Percentiles rank a stretch among this genome's conserved stretches.
phyloP scores from a whole-genome alignment of 75 land plant species.

The Azolla pinnata region DNA sequence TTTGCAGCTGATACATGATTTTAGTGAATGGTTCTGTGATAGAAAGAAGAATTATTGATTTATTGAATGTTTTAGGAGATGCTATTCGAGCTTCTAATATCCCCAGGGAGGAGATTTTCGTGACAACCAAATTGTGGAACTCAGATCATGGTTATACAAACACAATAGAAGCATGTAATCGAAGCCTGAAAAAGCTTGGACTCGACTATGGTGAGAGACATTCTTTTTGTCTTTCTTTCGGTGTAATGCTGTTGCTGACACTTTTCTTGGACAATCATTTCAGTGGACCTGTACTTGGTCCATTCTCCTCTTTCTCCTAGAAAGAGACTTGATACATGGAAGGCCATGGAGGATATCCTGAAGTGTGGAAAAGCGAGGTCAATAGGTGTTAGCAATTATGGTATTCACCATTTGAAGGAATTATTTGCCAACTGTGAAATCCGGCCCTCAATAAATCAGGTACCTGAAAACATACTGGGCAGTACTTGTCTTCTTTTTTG shows the following conservation, averaged over 20 bases:
- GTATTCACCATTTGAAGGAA: slow-evolving; percentile 30
- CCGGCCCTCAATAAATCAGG: slow-evolving; percentile 33
- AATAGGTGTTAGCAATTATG: slow-evolving; percentile 38
- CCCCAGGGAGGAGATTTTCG: slow-evolving; percentile 25
- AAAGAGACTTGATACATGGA: slow-evolving; percentile 30
- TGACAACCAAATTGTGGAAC: slow-evolving; percentile 33
- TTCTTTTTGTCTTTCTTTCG: not conserved
- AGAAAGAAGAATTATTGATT: not conserved
- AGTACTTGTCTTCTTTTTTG: not conserved
- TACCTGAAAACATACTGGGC: not conserved
- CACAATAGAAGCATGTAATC: slow-evolving; percentile 22
- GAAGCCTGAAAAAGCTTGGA: slow-evolving; percentile 27
- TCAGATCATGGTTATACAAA: slow-evolving; percentile 30
- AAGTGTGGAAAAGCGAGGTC: slow-evolving; percentile 30
- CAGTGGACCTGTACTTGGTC: slow-evolving; percentile 31
- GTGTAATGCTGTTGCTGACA: not conserved
- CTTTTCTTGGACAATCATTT: slow-evolving; percentile 7
- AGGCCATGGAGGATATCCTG: slow-evolving; percentile 32
- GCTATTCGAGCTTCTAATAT: slow-evolving; percentile 25
- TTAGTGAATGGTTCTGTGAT: not conserved
- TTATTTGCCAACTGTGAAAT: slow-evolving; percentile 28
- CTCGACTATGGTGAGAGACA: slow-evolving; percentile 21
- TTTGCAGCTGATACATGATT: not conserved
- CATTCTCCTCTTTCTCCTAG: slow-evolving; percentile 25
- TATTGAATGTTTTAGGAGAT: slow-evolving; percentile 12